phyloP scores from a whole-genome alignment of 2,329 filamentous ascomycete species.

The Monilinia laxa region DNA sequence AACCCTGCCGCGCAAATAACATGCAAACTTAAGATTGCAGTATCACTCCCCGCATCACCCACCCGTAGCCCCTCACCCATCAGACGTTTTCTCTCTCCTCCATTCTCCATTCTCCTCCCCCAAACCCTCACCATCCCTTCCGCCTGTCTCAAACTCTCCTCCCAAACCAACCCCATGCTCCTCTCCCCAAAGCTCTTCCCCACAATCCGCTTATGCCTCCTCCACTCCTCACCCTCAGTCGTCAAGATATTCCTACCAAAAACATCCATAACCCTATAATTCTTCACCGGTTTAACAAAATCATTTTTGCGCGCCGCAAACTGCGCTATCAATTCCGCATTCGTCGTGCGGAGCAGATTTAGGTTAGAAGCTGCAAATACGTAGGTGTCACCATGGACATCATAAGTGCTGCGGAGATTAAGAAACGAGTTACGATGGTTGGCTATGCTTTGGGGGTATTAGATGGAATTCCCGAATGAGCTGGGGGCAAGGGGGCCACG shows the following conservation, averaged over 20 bases:
- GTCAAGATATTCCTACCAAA: slow-evolving; percentile 39
- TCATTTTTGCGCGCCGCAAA: slow-evolving; percentile 34
- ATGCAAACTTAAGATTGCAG: slow-evolving; percentile 52
- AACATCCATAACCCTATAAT: slow-evolving; percentile 39
- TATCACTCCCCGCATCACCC: slow-evolving; percentile 45
- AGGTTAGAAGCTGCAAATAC: slow-evolving; percentile 32
- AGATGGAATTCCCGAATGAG: neutral
- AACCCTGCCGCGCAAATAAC: slow-evolving; percentile 56
- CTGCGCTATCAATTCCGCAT: slow-evolving; percentile 36
- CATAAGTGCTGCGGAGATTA: slow-evolving; percentile 23
- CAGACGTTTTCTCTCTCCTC: slow-evolving; percentile 33
- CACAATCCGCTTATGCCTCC: slow-evolving; percentile 39
- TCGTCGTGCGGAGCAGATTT: slow-evolving; percentile 34
- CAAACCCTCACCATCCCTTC: slow-evolving; percentile 45
- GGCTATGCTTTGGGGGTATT: slow-evolving; percentile 25
- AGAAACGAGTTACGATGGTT: slow-evolving; percentile 29
- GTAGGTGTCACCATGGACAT: slow-evolving; percentile 34
- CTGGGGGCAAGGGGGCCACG: neutral
- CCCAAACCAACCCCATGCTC: slow-evolving; percentile 47
- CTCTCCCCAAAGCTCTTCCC: slow-evolving; percentile 43
- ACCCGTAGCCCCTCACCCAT: slow-evolving; percentile 38
- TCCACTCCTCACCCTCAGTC: slow-evolving; percentile 40
- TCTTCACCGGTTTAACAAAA: slow-evolving; percentile 38
- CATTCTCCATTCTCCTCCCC: slow-evolving; percentile 49
- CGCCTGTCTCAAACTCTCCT: slow-evolving; percentile 52